Conservation (phyloP, 176 grass and related monocot genomes). For the Oropetium thomaeum region DNA sequence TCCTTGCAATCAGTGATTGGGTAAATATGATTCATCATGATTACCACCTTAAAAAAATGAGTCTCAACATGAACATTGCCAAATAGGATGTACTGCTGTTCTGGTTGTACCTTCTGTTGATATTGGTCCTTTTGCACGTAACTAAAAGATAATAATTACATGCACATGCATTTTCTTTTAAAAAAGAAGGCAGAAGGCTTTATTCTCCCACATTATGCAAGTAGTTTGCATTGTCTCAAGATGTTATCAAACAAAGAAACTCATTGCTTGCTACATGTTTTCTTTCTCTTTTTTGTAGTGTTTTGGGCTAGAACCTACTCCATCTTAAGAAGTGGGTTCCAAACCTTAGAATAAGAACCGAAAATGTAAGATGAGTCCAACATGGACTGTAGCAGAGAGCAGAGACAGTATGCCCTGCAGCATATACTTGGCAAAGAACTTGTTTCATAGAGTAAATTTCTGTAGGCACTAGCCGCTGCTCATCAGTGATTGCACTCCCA, state of each 20-base stretch:
- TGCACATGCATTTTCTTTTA: neutral
- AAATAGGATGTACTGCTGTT: neutral
- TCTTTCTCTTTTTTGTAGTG: neutral
- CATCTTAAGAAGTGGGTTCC: neutral
- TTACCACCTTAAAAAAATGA: conserved; percentile 19
- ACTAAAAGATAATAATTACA: neutral
- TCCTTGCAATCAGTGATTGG: neutral
- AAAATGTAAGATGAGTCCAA: too few relatives aligned
- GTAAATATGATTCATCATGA: conserved; percentile 24
- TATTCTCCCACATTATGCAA: neutral
- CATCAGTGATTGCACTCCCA: conserved; percentile 17
- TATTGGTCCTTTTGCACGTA: conserved; percentile 8
- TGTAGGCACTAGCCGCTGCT: conserved; percentile 6
- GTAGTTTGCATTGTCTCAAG: conserved; percentile 3
- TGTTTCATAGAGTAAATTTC: conserved; percentile 20
- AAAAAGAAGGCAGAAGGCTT: neutral
- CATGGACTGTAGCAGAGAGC: too few relatives aligned
- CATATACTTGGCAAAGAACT: neutral
- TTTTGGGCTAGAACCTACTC: neutral
- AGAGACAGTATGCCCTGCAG: too few relatives aligned
- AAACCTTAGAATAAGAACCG: neutral
- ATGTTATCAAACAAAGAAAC: neutral
- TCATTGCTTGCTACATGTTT: neutral
- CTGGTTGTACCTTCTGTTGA: conserved; percentile 12
- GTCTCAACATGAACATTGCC: neutral